These are phyloP conservation scores for Pilobolus umbonatus DNA, from an alignment of 192 early-diverging fungal genomes.

Conservation along the genomic window DNA sequence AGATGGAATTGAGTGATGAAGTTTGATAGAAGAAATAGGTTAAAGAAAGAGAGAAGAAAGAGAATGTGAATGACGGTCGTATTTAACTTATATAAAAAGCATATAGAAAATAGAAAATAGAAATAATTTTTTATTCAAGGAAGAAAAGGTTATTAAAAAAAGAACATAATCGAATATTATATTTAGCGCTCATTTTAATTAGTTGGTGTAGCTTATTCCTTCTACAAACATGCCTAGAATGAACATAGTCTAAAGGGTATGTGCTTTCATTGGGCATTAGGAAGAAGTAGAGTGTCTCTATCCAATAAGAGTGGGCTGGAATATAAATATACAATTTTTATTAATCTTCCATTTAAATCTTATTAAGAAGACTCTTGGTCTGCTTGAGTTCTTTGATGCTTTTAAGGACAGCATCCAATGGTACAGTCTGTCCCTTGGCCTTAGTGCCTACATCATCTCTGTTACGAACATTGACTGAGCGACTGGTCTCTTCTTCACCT, in stretches of 20 bases:
- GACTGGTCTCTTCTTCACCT: slow-evolving; percentile 67
- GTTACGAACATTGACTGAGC: slow-evolving; percentile 88
- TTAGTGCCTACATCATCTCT: slow-evolving; percentile 79
- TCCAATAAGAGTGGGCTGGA: neutral
- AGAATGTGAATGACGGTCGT: too few species aligned
- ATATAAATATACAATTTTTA: slow-evolving; percentile 1
- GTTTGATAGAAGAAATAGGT: too few species aligned
- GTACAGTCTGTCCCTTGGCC: slow-evolving; percentile 75
- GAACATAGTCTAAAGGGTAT: neutral
- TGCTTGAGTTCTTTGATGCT: slow-evolving; percentile 69
- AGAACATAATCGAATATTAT: too few species aligned
- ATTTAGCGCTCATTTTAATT: too few species aligned
- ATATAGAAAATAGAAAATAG: too few species aligned
- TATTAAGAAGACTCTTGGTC: slow-evolving; percentile 52
- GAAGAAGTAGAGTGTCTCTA: neutral
- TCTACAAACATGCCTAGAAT: neutral
- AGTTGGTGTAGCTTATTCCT: neutral
- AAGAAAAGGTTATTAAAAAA: too few species aligned
- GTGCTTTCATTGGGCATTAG: neutral
- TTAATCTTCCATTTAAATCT: slow-evolving; percentile 36
- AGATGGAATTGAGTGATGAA: too few species aligned
- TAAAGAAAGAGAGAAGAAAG: neutral
- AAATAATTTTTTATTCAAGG: too few species aligned
- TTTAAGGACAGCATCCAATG: slow-evolving; percentile 63
- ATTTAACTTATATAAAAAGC: too few species aligned